These are phyloP conservation scores for Beauveria caledonica DNA, from an alignment of 2,329 filamentous ascomycete genomes.

Conservation along the genomic window DNA sequence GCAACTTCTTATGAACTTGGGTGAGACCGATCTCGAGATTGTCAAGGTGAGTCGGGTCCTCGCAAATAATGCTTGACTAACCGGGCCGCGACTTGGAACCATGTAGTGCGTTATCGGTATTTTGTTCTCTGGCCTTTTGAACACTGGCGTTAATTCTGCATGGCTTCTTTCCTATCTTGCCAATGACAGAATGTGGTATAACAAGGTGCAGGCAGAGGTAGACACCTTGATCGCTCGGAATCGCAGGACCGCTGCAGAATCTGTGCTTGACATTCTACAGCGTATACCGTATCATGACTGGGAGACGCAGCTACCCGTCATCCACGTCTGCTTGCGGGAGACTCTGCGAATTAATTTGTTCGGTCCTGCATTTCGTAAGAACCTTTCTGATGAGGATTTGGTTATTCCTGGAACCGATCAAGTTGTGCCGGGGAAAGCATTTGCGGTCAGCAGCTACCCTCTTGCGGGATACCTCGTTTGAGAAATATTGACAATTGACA, in stretches of 20 bases:
- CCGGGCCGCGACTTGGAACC: background rate
- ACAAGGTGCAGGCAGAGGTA: constrained; percentile 38
- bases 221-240: constrained; percentile 35
- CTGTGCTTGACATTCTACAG: constrained; percentile 29
- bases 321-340: constrained; percentile 45
- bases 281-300: constrained; percentile 42
- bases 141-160: constrained; percentile 46
- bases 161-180: constrained; percentile 45
- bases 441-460: constrained; percentile 23
- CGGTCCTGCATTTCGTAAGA: constrained; percentile 44
- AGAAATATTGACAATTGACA: background rate
- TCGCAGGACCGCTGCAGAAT: constrained; percentile 22
- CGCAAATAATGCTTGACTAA: too few species aligned
- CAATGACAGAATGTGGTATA: constrained; percentile 37
- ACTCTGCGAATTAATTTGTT: constrained; percentile 41
- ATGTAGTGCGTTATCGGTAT: constrained; percentile 41
- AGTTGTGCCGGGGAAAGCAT: constrained; percentile 40
- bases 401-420: constrained; percentile 35
- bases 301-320: constrained; percentile 44
- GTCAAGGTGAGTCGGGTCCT: constrained; percentile 26
- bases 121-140: constrained; percentile 49
- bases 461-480: too few species aligned
- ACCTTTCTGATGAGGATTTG: constrained; percentile 36
- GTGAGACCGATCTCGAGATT: constrained; percentile 34
- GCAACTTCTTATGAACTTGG: constrained; percentile 45